Evolutionary conservation across 345 rosid species (phyloP).

Genomic region (Eucalyptus cloeziana): DNA sequence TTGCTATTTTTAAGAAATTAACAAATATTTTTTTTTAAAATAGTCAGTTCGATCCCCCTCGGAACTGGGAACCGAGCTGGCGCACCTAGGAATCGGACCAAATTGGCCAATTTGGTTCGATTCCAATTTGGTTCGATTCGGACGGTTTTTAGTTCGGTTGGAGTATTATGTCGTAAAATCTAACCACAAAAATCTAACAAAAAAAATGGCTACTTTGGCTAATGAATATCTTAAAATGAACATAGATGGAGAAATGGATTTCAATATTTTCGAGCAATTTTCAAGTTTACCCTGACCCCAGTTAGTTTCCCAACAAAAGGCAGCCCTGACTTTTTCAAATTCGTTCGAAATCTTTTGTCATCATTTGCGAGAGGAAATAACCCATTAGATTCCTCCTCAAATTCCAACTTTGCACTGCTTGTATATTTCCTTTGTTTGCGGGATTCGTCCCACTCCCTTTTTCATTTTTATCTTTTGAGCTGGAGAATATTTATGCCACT

Average conservation of each 20-base stretch:
- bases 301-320: not conserved
- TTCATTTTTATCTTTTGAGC: not conserved
- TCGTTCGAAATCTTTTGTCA: not conserved
- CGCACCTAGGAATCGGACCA: accelerated
- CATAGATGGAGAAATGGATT: not conserved
- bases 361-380: not conserved
- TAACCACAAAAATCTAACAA: not conserved
- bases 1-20: too few relatives aligned
- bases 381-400: not conserved
- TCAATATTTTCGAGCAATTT: not conserved
- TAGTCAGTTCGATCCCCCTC: too few relatives aligned
- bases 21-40: too few relatives aligned
- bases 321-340: not conserved
- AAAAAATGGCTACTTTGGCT: not conserved
- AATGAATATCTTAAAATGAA: not conserved
- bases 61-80: accelerated
- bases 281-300: not conserved
- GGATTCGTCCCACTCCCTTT: not conserved
- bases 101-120: too few relatives aligned
- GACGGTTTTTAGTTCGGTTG: accelerated
- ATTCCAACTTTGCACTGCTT: not conserved
- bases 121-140: accelerated
- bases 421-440: not conserved
- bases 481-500: not conserved
- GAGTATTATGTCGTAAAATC: not conserved